Percentiles rank a stretch among this genome's conserved stretches.
Conservation (phyloP, 495 filamentous ascomycete species). For the Emericellopsis terricola region DNA sequence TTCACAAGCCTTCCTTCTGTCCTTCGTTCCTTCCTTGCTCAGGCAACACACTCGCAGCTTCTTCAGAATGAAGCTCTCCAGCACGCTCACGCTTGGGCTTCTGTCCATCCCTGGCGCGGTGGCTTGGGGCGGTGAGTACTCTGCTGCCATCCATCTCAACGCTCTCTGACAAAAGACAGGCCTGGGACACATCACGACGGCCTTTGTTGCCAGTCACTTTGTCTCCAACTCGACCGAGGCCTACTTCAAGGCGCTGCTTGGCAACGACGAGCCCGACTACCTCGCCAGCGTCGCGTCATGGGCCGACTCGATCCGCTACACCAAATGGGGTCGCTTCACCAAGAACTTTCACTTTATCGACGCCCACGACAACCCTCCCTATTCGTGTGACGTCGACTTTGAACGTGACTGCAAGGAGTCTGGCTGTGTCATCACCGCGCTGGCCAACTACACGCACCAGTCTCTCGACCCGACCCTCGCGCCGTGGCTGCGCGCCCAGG, state of each 20-base stretch:
- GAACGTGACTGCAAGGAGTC: slow-evolving; percentile 39
- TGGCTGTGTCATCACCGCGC: slow-evolving; percentile 44
- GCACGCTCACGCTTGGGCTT: slow-evolving; percentile 8
- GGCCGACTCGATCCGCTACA: slow-evolving; percentile 45
- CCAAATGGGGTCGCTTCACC: slow-evolving; percentile 35
- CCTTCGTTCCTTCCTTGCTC: too few species aligned
- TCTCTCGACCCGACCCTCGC: slow-evolving; percentile 22
- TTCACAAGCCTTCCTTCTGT: too few species aligned
- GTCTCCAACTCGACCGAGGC: slow-evolving; percentile 18
- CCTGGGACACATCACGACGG: slow-evolving; percentile 43
- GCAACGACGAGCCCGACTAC: slow-evolving; percentile 29
- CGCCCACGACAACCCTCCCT: slow-evolving; percentile 43
- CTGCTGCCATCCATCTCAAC: neutral
- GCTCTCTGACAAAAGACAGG: slow-evolving; percentile 12
- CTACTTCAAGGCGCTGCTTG: slow-evolving; percentile 23
- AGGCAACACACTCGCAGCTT: too few species aligned
- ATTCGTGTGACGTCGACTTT: slow-evolving; percentile 38
- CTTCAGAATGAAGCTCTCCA: slow-evolving; percentile 7
- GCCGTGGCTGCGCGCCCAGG: slow-evolving; percentile 21
- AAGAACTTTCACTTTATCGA: slow-evolving; percentile 56
- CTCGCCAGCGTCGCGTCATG: slow-evolving; percentile 43
- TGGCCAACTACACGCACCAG: slow-evolving; percentile 38
- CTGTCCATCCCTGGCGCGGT: slow-evolving; percentile 12
- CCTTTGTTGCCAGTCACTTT: slow-evolving; percentile 30
- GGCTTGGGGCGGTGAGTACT: slow-evolving; percentile 19